phyloP scores from a whole-genome alignment of 1,284 basidiomycete genomes.

The Naganishia cerealis region DNA sequence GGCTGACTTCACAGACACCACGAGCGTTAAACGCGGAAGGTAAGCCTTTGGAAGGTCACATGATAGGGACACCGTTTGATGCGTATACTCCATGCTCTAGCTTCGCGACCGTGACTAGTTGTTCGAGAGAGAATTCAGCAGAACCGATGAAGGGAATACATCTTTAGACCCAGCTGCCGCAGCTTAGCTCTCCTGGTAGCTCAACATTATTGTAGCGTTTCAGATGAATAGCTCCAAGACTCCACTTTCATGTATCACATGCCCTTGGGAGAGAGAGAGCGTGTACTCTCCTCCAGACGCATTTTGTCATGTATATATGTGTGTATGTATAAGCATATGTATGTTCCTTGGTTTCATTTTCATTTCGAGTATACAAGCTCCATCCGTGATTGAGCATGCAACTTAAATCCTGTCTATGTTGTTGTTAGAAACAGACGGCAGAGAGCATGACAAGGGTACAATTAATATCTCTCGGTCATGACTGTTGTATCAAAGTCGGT shows the following conservation, averaged over 20 bases:
- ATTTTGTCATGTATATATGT: too few relatives aligned
- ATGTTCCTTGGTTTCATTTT: too few relatives aligned
- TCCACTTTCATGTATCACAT: too few relatives aligned
- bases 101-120: background rate
- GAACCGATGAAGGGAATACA: background rate
- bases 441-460: background rate
- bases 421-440: background rate
- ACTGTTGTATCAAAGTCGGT: background rate
- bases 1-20: background rate
- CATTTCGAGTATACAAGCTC: too few relatives aligned
- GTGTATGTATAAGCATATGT: too few relatives aligned
- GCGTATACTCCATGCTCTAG: background rate
- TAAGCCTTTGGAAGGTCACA: background rate
- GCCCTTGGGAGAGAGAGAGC: too few relatives aligned
- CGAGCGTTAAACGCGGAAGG: background rate
- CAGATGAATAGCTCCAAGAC: too few relatives aligned
- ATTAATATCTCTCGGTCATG: conserved; percentile 33
- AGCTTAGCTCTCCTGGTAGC: too few relatives aligned
- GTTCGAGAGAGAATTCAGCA: background rate
- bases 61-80: background rate
- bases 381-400: too few relatives aligned
- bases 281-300: too few relatives aligned
- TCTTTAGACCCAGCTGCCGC: background rate
- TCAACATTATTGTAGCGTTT: too few relatives aligned
- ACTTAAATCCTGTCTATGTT: background rate